Evolutionary conservation across 257 asterid species (phyloP), one percentile per base, ranked within the genome.

Genomic region (Solanum sejunctum): DNA sequence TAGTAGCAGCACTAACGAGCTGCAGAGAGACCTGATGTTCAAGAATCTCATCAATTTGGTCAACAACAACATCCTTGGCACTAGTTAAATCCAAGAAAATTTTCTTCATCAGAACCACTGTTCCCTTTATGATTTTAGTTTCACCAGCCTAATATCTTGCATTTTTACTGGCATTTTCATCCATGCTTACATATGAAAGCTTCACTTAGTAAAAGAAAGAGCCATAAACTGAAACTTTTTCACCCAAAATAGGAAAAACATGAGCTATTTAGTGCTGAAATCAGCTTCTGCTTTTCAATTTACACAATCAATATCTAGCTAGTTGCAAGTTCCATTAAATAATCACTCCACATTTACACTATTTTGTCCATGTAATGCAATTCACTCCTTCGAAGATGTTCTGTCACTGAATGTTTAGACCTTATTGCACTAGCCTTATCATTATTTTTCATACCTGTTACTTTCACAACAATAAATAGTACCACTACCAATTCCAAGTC

Each of bases 31-130:
- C 93, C 11, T 82, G 88, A 1, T 85, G 83, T 16, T 92, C 93
- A n/a, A 93, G 41, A 12, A 92, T 15, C 67, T 93, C 97, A 55
- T 91, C 88, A 69, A 93, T 41, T 6, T 87, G 60, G 63, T 93
- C 94, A 26, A 90, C 87, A 83, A 90, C 43, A 0, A 91, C 87
- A 13, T 91, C 90, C 39, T 85, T 80, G 9, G 88, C 82, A 67
- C 91, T 94, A 23, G 85, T 87, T 80, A 91, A 88, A 63, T 93
- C 97, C 81, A 93, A 60, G 8, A 90, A 89, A 60, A 89, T 93
- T 85, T 91, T 93, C 77, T 90, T 93, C 95, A 91, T 89, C 86
- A 93, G 16, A 58, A 93, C 92, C 0, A 91, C 89, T 23, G 77
- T 91, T 51, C 95, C 95, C 70, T 91, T 91, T 43, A 93, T 86